Percentiles rank a stretch among this genome's conserved stretches.
These are phyloP conservation scores for Nicotiana sylvestris DNA, from an alignment of 257 asterid genomes.

Conservation along the genomic window DNA sequence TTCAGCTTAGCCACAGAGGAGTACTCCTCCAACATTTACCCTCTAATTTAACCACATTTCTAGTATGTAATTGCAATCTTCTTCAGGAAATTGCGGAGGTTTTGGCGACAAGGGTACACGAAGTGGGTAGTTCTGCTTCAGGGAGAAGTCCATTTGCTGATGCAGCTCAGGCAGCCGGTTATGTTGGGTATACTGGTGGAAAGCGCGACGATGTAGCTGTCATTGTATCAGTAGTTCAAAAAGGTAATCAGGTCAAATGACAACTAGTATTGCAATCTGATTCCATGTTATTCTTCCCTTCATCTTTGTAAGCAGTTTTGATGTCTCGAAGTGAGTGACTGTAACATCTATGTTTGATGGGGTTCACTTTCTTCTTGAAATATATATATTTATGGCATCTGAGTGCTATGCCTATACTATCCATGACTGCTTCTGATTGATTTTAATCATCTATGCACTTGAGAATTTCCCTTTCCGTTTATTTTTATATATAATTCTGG, in stretches of 20 bases:
- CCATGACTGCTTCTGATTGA: not conserved
- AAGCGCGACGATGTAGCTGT: conserved; percentile 76
- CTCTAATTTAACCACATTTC: not conserved
- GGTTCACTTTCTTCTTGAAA: not conserved
- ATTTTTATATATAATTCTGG: not conserved
- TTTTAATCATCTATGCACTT: not conserved
- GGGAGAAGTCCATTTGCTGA: conserved; percentile 75
- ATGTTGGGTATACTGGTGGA: conserved; percentile 57
- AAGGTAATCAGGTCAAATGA: not conserved
- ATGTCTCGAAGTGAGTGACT: not conserved
- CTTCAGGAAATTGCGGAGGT: conserved; percentile 62
- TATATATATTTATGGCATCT: not conserved
- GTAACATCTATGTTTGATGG: not conserved
- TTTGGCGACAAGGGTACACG: conserved; percentile 64
- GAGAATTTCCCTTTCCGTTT: not conserved
- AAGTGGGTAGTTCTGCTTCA: conserved; percentile 45
- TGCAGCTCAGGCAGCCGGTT: conserved; percentile 75
- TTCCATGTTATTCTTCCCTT: not conserved
- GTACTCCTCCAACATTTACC: not conserved
- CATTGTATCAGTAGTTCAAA: conserved; percentile 63
- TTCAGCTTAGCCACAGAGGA: not conserved
- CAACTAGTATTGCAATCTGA: not conserved
- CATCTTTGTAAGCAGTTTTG: not conserved
- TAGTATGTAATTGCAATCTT: not conserved
- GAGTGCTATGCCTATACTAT: not conserved